These are phyloP conservation scores for Tilletia walkeri DNA, from an alignment of 1,284 basidiomycete genomes.

Conservation along the genomic window DNA sequence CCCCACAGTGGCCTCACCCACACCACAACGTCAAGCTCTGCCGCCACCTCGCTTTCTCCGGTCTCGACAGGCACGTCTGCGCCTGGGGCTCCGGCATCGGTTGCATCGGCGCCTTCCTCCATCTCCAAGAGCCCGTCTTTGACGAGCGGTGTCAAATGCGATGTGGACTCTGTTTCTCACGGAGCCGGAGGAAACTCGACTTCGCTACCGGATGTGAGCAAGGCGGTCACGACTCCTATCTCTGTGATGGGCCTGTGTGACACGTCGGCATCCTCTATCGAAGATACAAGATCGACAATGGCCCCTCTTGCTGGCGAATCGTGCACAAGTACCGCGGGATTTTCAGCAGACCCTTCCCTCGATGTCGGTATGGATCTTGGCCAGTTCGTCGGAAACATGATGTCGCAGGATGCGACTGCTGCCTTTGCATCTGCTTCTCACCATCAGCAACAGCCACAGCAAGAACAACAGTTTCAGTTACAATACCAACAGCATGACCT, in stretches of 20 bases:
- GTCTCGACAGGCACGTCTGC: slow-evolving; percentile 1
- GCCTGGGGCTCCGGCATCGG: not conserved
- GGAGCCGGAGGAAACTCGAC: not conserved
- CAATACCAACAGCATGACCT: no score
- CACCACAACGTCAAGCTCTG: not conserved
- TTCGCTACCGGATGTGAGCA: not conserved
- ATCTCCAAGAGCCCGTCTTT: slow-evolving; percentile 1
- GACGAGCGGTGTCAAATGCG: not conserved
- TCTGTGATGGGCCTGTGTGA: no score
- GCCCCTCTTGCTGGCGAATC: not conserved
- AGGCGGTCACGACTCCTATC: not conserved
- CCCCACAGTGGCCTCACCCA: not conserved
- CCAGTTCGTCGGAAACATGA: not conserved
- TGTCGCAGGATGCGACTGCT: not conserved
- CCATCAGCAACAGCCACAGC: no score
- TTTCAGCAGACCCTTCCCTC: not conserved
- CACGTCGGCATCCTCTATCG: not conserved
- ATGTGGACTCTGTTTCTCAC: not conserved
- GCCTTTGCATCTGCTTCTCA: not conserved
- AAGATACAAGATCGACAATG: not conserved
- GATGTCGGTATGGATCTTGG: not conserved
- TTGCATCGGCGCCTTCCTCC: slow-evolving; percentile 2
- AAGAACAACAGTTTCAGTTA: no score
- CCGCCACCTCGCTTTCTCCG: not conserved
- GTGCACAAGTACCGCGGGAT: not conserved